These are phyloP conservation scores for Endotrypanum monterogeii DNA, from an alignment of 208 protist species.

Conservation along the genomic window DNA sequence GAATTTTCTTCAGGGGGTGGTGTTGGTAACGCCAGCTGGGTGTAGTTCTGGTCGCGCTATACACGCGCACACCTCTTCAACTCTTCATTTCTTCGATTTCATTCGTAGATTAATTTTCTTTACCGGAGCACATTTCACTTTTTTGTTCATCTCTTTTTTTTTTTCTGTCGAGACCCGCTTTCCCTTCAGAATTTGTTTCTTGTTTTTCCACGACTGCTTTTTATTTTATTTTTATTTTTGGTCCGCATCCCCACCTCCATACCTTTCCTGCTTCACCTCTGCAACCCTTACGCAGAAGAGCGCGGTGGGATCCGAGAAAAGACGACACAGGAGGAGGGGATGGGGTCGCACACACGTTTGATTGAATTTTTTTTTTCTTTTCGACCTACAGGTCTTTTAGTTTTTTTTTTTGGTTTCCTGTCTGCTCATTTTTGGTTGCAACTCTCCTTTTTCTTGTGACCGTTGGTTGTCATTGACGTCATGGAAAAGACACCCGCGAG, in stretches of 20 bases:
- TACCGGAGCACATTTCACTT: not conserved
- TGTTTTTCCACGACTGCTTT: not conserved
- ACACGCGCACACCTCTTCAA: not conserved
- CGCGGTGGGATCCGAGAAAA: no score
- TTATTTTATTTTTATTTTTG: not conserved
- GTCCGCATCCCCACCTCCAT: no score
- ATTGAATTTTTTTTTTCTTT: no score
- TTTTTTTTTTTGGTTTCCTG: no score
- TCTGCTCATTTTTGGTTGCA: constrained; percentile 8
- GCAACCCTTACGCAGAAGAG: not conserved
- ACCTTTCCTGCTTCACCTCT: not conserved
- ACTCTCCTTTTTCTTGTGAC: constrained; percentile 12
- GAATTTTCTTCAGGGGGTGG: not conserved
- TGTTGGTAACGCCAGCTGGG: not conserved
- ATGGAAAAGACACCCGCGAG: not conserved
- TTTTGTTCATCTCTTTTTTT: constrained; percentile 26
- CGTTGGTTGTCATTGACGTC: not conserved
- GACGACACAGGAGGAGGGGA: not conserved
- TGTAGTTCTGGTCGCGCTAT: no score
- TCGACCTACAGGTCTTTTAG: no score
- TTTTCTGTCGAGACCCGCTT: no score
- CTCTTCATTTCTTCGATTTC: constrained; percentile 4
- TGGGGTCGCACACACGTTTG: not conserved
- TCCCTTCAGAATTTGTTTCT: no score
- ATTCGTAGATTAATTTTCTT: constrained; percentile 1